These are phyloP conservation scores for Apiotrichum porosum DNA, from an alignment of 1,284 basidiomycete genomes.

Conservation along the genomic window DNA sequence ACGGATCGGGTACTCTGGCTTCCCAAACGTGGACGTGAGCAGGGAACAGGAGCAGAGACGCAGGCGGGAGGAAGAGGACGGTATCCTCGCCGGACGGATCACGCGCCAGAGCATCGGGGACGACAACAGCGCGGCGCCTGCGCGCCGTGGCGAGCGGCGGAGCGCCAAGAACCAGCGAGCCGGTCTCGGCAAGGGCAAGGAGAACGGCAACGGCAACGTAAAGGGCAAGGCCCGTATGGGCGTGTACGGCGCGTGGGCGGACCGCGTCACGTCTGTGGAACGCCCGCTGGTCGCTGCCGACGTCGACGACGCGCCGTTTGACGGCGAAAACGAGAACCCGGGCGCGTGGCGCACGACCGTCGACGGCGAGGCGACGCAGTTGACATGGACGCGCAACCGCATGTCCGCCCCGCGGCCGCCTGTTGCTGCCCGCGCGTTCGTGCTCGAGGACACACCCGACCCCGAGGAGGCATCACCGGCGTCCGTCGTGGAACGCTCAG, in stretches of 20 bases:
- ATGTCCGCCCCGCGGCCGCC: not conserved
- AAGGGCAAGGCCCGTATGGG: conserved; percentile 21
- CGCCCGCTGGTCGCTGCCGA: not conserved
- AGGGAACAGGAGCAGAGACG: conserved; percentile 44
- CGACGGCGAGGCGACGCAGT: not conserved
- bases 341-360: conserved; percentile 5
- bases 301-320: conserved; percentile 11
- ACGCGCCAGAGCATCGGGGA: conserved; percentile 28
- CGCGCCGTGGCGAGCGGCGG: conserved; percentile 45
- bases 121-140: not conserved
- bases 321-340: conserved; percentile 16
- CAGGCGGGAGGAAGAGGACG: conserved; percentile 45
- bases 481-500: not conserved
- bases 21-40: conserved; percentile 81
- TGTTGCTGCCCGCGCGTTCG: no score
- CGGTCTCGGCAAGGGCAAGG: not conserved
- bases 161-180: conserved; percentile 24
- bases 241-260: conserved; percentile 51
- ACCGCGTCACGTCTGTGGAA: not conserved
- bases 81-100: conserved; percentile 56
- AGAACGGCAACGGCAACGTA: conserved; percentile 5
- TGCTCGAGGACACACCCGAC: no score
- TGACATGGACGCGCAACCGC: conserved; percentile 7
- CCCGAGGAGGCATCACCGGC: not conserved
- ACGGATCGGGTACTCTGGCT: conserved; percentile 87